Conservation (phyloP, 2,329 filamentous ascomycete species). For the Diaporthe ilicicola region DNA sequence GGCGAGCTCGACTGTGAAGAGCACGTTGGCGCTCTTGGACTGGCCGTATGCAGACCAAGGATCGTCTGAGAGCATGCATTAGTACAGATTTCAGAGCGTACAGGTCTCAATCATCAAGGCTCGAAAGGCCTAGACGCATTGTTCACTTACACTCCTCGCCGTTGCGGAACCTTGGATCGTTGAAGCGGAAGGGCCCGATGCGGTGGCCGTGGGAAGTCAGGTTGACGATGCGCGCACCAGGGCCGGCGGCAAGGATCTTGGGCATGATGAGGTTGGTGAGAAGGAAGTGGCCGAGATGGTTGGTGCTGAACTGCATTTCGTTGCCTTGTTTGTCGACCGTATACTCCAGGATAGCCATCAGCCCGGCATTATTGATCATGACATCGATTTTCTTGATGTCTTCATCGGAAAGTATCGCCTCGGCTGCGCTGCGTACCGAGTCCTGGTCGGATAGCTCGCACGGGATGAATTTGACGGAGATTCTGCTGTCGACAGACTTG, state of each 20-base stretch:
- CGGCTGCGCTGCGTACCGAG: conserved; percentile 48
- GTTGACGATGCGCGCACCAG: conserved; percentile 48
- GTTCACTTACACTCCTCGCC: conserved; percentile 19
- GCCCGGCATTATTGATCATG: conserved; percentile 55
- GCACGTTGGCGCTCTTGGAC: conserved; percentile 42
- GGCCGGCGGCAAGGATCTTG: conserved; percentile 48
- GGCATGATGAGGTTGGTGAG: conserved; percentile 54
- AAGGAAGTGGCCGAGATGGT: conserved; percentile 57
- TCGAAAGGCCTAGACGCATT: conserved; percentile 35
- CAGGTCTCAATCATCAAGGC: conserved; percentile 25
- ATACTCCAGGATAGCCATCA: conserved; percentile 48
- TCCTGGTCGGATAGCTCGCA: conserved; percentile 50
- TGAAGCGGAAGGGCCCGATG: conserved; percentile 43
- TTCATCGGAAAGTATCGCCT: conserved; percentile 43
- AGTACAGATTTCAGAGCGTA: neutral
- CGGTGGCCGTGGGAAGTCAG: conserved; percentile 48
- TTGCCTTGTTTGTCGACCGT: conserved; percentile 49
- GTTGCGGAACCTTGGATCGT: conserved; percentile 38
- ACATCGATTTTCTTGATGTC: conserved; percentile 48
- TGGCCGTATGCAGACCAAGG: conserved; percentile 40
- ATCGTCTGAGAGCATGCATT: neutral
- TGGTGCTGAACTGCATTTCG: conserved; percentile 54
- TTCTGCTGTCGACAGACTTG: conserved; percentile 39
- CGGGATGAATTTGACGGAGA: conserved; percentile 43
- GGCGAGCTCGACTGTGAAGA: conserved; percentile 38